Evolutionary conservation across 106 monocot species (phyloP).

Genomic region (Dioscorea alata): DNA sequence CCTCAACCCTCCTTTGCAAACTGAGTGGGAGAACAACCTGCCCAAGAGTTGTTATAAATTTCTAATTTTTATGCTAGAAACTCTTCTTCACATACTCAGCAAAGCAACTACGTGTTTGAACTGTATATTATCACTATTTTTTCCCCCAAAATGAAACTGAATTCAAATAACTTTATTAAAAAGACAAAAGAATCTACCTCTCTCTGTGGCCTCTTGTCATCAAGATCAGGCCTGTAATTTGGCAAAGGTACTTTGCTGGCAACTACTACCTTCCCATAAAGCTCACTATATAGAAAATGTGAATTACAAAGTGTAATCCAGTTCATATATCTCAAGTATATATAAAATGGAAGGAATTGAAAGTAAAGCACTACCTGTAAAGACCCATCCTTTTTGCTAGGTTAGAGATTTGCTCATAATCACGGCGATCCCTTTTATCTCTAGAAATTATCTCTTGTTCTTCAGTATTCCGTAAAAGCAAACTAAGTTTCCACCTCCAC

Average conservation of each 20-base stretch:
- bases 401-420: constrained; percentile 95
- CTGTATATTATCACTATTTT: no score
- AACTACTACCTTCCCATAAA: constrained; percentile 92
- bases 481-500: constrained; percentile 98
- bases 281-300: constrained; percentile 34
- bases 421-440: constrained; percentile 92
- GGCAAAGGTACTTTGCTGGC: constrained; percentile 95
- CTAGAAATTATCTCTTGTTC: constrained; percentile 92
- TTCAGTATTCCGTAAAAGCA: constrained; percentile 74
- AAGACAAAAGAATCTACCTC: constrained; percentile 40
- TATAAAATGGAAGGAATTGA: not conserved
- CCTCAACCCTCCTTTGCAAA: constrained; percentile 91
- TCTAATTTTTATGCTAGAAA: not conserved
- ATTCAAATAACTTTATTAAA: not conserved
- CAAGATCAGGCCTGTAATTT: constrained; percentile 96
- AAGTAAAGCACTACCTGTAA: constrained; percentile 49
- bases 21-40: constrained; percentile 92
- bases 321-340: not conserved
- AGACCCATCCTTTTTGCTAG: constrained; percentile 89
- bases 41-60: not conserved
- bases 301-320: not conserved
- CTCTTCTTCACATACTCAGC: not conserved
- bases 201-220: constrained; percentile 97
- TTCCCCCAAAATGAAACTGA: no score
- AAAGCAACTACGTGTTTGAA: not conserved